Base-by-base conservation (phyloP, 495 filamentous ascomycete species). In the Aspergillus bertholletiae region DNA sequence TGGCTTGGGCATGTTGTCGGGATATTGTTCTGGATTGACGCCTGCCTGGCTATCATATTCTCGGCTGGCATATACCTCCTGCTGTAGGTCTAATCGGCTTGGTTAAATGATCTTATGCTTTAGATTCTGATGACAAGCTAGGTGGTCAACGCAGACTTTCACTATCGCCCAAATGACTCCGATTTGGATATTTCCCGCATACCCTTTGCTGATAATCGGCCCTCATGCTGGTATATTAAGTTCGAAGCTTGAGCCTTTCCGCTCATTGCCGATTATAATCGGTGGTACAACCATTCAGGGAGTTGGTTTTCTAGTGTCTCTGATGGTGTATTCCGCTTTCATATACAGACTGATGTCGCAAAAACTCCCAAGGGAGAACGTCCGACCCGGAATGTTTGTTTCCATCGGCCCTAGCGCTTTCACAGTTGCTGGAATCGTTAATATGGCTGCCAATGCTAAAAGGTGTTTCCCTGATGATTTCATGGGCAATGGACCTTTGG, bases 341-440 rank as follows among this genome's bases (percentile, higher is more conserved):
- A 81, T 96, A 34, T 94, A 94, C 65, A 82, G 90, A 34, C 78
- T 96, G 39, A 96, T 96, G 90, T 93, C 90, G 1, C 89, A 94
- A 60, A 96, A 95, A 67, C 79, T 95, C 0, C 90, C 90, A 5
- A 80, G 81, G 54, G 89, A 91, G 64, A 82, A 76, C 46, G 78
- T 88, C 34, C 80, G 90, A 13, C 90, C 90, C 0, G 89, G 87
- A 45, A 90, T 94, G 80, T 94, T 94, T 58, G 89, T 94, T 44
- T 87, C 82, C 3, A 87, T 96, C 34, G 90, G 90, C 5, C 89
- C 89, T 0, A 81, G 78, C 41, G 88, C 82, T 4, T 96, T 96
- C 65, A 95, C 90, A 0, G 87, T 87, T 5, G 79, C 87, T 0
- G 88, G 84, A 0, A 61, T 93, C 7, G 74, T 86, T 2, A 78